Base-by-base conservation (phyloP, 163 green algal genomes). In the Chloromonas sp. region DNA sequence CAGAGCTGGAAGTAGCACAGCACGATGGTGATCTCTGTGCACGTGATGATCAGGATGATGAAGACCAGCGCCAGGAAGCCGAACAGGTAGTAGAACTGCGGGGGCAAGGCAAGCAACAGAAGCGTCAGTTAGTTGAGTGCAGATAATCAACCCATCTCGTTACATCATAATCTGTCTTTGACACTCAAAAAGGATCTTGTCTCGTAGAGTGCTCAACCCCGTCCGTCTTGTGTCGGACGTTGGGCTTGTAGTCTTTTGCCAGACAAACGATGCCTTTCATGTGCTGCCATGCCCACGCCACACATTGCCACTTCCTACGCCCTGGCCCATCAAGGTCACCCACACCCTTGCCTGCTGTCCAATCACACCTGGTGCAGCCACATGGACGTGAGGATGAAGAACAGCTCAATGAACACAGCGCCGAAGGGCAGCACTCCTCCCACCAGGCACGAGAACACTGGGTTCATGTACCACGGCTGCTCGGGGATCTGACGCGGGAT, bases 391-490 rank as follows among this genome's bases (percentile, higher is more conserved):
- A 99, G 92, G 90, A 99, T 98, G 93, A 99, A 99, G 92, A 99
- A 99, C 14, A 99, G 94, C 93, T 99, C 97, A 81, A 99, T 99
- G 94, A 99, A 99, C 15, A 99, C 96, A 0, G 97, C 96, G 60
- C 96, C 96, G 88, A 99, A 99, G 1, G 97, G 97, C 86, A 99
- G 92, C 82, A 99, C 94, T 83, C 96, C 97, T n/a, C 96, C 97
- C 77, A 99, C 92, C 14, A 98, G 84, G 70, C 97, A 93, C 71
- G 92, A 96, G 86, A 99, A 96, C 58, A 94, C 71, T 0, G 95
- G 94, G 89, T 97, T 91, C 96, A 99, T 98, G 93, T 99, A 99
- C 95, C 94, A 98, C 1, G 94, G 91, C 91, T 97, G 94, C 83
- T 96, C 91, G 0, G 95, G 95, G 78, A 98, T 93, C 90, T 97